These are phyloP conservation scores for Sphaerulina vaccinii DNA, from an alignment of 2,329 filamentous ascomycete species.

Conservation along the genomic window DNA sequence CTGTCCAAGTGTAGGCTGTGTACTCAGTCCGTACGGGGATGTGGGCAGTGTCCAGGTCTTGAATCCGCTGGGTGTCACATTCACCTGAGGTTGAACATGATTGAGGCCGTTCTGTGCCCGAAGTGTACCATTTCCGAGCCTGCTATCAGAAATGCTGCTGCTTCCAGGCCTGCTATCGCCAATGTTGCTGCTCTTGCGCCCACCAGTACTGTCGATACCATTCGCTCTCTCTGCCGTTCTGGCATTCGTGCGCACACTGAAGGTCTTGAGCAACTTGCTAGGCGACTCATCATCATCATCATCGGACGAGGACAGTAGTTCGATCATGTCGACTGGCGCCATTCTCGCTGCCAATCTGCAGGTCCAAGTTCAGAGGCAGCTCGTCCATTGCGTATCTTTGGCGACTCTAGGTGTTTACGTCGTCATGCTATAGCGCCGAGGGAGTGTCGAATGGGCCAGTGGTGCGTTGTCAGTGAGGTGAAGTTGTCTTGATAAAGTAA, in stretches of 20 bases:
- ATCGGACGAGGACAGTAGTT: conserved; percentile 10
- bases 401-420: neutral
- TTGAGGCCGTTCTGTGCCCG: neutral
- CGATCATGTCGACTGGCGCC: conserved; percentile 11
- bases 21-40: neutral
- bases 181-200: neutral
- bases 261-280: conserved; percentile 7
- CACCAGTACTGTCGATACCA: neutral
- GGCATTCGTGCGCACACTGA: conserved; percentile 4
- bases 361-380: neutral
- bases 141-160: neutral
- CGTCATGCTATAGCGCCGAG: too few species aligned
- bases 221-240: neutral
- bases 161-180: neutral
- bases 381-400: neutral
- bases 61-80: neutral
- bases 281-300: conserved; percentile 19
- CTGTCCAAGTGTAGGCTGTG: neutral
- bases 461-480: neutral
- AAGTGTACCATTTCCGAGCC: neutral
- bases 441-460: too few species aligned
- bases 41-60: neutral
- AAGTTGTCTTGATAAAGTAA: too few species aligned
- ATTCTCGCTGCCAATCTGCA: neutral
- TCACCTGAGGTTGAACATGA: neutral